Evolutionary conservation across 352 stramenopile genomes (phyloP), one percentile per base, ranked within the genome.

Genomic region (Phytophthora nicotianae): DNA sequence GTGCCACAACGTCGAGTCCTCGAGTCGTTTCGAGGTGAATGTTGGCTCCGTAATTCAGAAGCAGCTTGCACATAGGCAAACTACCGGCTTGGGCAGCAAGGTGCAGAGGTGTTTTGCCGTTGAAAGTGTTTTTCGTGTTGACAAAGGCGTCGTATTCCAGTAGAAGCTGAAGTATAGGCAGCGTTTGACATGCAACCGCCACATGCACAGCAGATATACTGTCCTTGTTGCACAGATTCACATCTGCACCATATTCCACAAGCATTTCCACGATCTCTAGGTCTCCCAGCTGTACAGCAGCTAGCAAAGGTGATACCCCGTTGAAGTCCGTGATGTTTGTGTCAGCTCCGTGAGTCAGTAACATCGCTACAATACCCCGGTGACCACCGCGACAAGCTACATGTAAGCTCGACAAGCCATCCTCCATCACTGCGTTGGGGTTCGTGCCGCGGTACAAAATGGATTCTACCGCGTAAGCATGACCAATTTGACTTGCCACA

Each of bases 61-160:
- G 65, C 27, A 87, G 26, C 40, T 83, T 67, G 43, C 78, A 87
- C 42, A 87, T 83, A 13, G 54, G 51, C 41, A 74, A 57, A 57
- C 73, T 78, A n/a, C 81, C 81, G 3, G 54, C 70, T 45, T 86
- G 77, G 0, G 81, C 77, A 0, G 79, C 81, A 13, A 89, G 75
- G 17, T 88, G 74, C n/a, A 89, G 54, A 16, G 81, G 75, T 1
- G 81, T 89, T 56, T 82, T 81, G 46, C 70, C 65, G 26, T 80
- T 82, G 57, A 78, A 75, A 4, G 65, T 41, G 43, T 86, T 85
- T 35, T 66, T 60, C 1, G 62, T 77, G 64, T 85, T 86, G 17
- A 89, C 73, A 14, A 73, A 69, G 9, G 79, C 79, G 9, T 82
- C 76, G 19, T 72, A 62, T 40, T 80, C 67, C 8, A 88, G 62